Base-by-base conservation (phyloP, 768 basidiomycete genomes). In the Suillus tomentosus region DNA sequence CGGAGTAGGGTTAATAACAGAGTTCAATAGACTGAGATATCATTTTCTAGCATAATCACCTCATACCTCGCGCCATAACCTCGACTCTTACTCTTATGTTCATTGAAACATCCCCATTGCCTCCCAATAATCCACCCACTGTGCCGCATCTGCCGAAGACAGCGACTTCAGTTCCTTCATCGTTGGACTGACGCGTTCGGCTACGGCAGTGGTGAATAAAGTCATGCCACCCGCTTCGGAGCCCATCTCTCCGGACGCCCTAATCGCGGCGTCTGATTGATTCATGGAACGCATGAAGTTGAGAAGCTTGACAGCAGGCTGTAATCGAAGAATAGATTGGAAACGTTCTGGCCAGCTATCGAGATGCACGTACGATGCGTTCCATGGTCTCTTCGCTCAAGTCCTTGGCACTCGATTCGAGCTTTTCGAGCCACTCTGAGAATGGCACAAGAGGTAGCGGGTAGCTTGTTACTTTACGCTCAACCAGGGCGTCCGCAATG, bases 111-210 rank as follows among this genome's bases (percentile, higher is more conserved):
- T 68, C 13, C 69, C 70, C 42, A 64, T 43, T 10, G 39, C 62
- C 53, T 66, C 71, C 79, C 79, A 80, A 62, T 80, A 80, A 34
- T 65, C 68, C 17, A 79, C 66, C 79, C 79, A 79, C 43, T 63
- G 54, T 6, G 61, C 61, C 5, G 68, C 76, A 57, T 77, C 70
- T 3, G 58, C 57, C 5, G 55, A 64, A 4, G 62, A 68, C 7
- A 79, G 57, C 5, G 66, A 43, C 36, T 70, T 62, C 22, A 77
- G 61, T 3, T 57, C 57, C 40, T 64, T 70, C 67, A 80, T 71
- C 2, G 73, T 74, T 37, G 63, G 48, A 62, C 79, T 81, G 53
- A 74, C 43, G 0, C 55, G 60, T 24, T 70, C 71, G 0, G 72
- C 67, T 60, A 75, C 76, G 10, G 59, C 63, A 0, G 72, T 76